Evolutionary conservation across 345 rosid species (phyloP), one percentile per base, ranked within the genome.

Genomic region (Citrus maxima): DNA sequence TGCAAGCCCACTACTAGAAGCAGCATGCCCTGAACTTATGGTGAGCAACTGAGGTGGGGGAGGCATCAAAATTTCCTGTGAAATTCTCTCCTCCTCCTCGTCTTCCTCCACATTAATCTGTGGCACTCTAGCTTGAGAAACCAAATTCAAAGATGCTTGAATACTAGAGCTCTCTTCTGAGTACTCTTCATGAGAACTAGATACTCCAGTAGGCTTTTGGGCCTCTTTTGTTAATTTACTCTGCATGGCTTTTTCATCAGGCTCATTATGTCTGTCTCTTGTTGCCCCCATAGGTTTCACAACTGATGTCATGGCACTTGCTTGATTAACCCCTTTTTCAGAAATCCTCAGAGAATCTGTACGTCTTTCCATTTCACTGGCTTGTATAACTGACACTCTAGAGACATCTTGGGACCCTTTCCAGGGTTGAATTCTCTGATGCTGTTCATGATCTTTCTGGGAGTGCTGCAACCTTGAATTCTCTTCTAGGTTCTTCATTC

Each of bases 31-130:
- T 38, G 91, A 80, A 38, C 83, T 83, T 85, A 85, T 83, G 75
- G 77, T 81, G 25, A 88, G 84, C 68, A 80, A 70, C 67, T 90
- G 97, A 77, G 88, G 82, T 59, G 92, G 56, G 16, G 97, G 89
- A 84, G 95, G 86, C 74, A 78, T 81, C 85, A 89, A 82, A 65
- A 81, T 80, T 37, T 82, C 84, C 49, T 85, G 85, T 70, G 92
- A 87, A 77, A 75, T 89, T 75, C 80, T 78, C 75, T 80, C 84
- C 73, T 80, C 82, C 70, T 65, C 84, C 73, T 88, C 34, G 5
- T 24, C 70, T 22, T 66, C 82, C 77, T 71, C 81, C 77, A 42
- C 71, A 83, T 81, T 76, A 74, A 79, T 83, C 79, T 81, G 67
- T 62, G 84, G 89, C 72, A 67, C 54, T 80, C 77, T 81, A 32